A percentile compares a stretch with the other conserved stretches of the same genome.
Evolutionary conservation across 163 green algal genomes (phyloP).

Genomic region (Scenedesmus sp.): DNA sequence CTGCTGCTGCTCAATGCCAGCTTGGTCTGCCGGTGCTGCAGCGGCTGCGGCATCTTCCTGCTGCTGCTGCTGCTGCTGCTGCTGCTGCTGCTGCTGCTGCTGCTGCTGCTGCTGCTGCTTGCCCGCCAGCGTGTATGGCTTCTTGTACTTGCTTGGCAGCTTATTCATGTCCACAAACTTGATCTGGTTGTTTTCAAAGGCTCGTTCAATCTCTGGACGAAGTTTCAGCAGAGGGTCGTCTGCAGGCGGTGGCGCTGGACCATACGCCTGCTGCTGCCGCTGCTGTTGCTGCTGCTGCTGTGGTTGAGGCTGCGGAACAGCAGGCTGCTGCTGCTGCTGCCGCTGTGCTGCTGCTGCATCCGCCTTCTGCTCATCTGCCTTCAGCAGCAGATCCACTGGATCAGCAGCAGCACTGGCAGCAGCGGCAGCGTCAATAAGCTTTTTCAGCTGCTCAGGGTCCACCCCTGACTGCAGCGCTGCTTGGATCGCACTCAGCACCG

Average conservation of each 20-base stretch:
- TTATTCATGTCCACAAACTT: constrained; percentile 60
- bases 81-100: constrained; percentile 12
- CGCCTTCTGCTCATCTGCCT: constrained; percentile 12
- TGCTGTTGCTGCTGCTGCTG: constrained; percentile 1
- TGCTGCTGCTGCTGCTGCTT: constrained; percentile 31
- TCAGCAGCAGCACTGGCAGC: constrained; percentile 38
- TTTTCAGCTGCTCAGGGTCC: constrained; percentile 40
- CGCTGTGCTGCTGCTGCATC: constrained; percentile 13
- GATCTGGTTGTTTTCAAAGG: constrained; percentile 49
- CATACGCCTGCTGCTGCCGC: constrained; percentile 37
- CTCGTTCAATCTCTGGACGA: constrained; percentile 39
- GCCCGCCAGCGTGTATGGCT: constrained; percentile 22
- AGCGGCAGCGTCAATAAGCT: constrained; percentile 44
- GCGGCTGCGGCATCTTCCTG: no score
- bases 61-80: constrained; percentile 18
- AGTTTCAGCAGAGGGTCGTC: constrained; percentile 34
- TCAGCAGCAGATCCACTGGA: constrained; percentile 36
- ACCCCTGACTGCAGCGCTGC: constrained; percentile 46
- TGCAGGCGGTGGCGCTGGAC: constrained; percentile 26
- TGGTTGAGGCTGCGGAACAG: not conserved
- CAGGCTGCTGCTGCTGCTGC: not conserved
- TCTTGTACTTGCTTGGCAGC: constrained; percentile 68
- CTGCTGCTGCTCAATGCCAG: constrained; percentile 9
- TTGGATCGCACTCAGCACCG: constrained; percentile 28
- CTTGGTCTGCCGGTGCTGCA: no score